Conservation (phyloP, 192 early-diverging fungal species). For the Mortierella claussenii region DNA sequence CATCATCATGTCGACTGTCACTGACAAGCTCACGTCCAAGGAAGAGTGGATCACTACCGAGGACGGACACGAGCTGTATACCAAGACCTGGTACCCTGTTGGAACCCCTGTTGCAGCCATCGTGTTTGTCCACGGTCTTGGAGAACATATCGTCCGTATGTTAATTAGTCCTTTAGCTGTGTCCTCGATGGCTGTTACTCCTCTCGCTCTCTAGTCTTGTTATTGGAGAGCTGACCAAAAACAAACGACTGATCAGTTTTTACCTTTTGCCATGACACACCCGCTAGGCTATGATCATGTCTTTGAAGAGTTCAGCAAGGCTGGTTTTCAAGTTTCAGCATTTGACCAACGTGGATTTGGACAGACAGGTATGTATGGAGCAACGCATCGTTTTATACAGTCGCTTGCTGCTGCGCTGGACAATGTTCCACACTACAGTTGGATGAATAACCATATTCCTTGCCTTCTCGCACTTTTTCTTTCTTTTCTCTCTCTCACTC, state of each 20-base stretch:
- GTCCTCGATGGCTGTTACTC: neutral
- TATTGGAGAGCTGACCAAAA: neutral
- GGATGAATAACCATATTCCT: too few species aligned
- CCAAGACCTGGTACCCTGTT: conserved; percentile 58
- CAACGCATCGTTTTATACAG: too few species aligned
- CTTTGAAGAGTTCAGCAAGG: conserved; percentile 62
- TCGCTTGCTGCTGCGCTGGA: too few species aligned
- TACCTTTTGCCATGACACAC: neutral
- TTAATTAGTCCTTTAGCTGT: neutral
- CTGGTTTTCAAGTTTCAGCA: conserved; percentile 65
- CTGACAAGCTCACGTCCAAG: conserved; percentile 27
- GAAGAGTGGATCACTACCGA: conserved; percentile 58
- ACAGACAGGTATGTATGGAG: conserved; percentile 55
- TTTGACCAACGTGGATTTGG: conserved; percentile 80
- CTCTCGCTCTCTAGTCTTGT: neutral
- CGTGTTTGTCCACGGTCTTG: conserved; percentile 63
- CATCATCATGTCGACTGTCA: conserved; percentile 1
- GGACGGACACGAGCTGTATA: conserved; percentile 59
- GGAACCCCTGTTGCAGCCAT: conserved; percentile 49
- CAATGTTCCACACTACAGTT: too few species aligned
- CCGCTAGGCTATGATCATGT: conserved; percentile 64
- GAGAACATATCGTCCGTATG: conserved; percentile 60
- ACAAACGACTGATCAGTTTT: neutral
- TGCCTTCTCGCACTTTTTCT: too few species aligned
- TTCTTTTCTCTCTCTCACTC: too few species aligned